Percentiles rank a stretch among this genome's conserved stretches.
phyloP scores from a whole-genome alignment of 2,329 filamentous ascomycete genomes.

The Fusarium scirpi region DNA sequence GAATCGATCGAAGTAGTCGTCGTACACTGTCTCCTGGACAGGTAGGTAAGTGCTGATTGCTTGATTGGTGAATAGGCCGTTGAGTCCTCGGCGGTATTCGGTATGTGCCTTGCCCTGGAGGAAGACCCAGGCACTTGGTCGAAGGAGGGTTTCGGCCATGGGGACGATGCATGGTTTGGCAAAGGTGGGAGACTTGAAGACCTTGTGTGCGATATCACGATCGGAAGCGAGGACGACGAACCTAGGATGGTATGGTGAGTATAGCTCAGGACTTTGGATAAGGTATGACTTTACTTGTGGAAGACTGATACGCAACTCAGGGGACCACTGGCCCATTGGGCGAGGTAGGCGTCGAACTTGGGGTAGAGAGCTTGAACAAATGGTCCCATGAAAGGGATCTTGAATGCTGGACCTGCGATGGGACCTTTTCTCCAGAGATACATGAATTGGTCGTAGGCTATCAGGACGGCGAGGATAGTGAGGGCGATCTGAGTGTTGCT shows the following conservation, averaged over 20 bases:
- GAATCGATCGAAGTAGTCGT: slow-evolving; percentile 77
- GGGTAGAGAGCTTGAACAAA: slow-evolving; percentile 82
- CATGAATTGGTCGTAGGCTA: slow-evolving; percentile 60
- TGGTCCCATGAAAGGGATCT: slow-evolving; percentile 78
- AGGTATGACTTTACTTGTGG: slow-evolving; percentile 71
- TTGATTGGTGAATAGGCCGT: slow-evolving; percentile 78
- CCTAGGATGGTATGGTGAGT: slow-evolving; percentile 53
- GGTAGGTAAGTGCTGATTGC: slow-evolving; percentile 79
- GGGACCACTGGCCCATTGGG: slow-evolving; percentile 82
- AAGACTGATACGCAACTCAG: slow-evolving; percentile 87
- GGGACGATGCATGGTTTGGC: slow-evolving; percentile 84
- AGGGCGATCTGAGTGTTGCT: slow-evolving; percentile 37
- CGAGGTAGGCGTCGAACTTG: slow-evolving; percentile 78
- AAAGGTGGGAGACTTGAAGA: slow-evolving; percentile 81
- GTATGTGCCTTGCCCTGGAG: slow-evolving; percentile 80
- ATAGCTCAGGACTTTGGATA: rapidly evolving
- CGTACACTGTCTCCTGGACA: slow-evolving; percentile 78
- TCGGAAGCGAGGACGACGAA: slow-evolving; percentile 84
- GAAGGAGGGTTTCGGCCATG: slow-evolving; percentile 75
- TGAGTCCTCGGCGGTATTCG: slow-evolving; percentile 81
- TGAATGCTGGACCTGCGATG: slow-evolving; percentile 72
- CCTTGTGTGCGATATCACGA: slow-evolving; percentile 82
- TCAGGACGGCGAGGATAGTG: slow-evolving; percentile 49
- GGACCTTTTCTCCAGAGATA: slow-evolving; percentile 72
- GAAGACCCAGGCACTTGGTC: slow-evolving; percentile 82